Base-by-base conservation (phyloP, 2,329 filamentous ascomycete species). In the Penicillium sp. region DNA sequence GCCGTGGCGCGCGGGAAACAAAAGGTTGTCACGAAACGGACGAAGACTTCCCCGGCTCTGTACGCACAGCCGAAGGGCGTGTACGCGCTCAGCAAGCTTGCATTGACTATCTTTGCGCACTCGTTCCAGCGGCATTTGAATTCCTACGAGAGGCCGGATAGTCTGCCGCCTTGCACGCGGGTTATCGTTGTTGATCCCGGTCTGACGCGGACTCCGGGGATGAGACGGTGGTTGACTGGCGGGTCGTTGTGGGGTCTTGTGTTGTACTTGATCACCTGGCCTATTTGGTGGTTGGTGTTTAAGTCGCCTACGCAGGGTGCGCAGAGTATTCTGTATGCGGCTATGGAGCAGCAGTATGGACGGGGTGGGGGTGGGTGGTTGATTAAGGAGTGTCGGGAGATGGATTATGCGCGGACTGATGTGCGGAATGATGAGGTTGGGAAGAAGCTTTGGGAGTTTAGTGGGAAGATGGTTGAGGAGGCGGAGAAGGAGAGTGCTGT, bases 111-210 rank as follows among this genome's bases (percentile, higher is more conserved):
- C 17, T 97, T 99, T 71, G 93, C 90, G 0, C 84, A 89, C 49
- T 89, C 93, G 9, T 96, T 93, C 73, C 93, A 97, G 77, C 94
- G 96, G 73, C 93, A 97, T 72, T 81, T 99, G 47, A 87, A 92
- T 64, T 80, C 88, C 2, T 96, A 95, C 75, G 85, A 90, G 69
- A 84, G 94, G 25, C 91, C 93, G 0, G 94, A 99, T 72, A 84
- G 88, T 61, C 80, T 90, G 48, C 91, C 91, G 1, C 89, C 88
- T 79, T 96, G 91, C 65, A 84, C 92, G 4, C 86, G 90, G 35
- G 91, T 97, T 46, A 81, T 96, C 50, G 84, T 96, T 58, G 90
- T 93, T 2, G 93, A 99, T 68, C 94, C 94, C 0, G 93, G 94
- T 21, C 85, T 88, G 63, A 84, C 87, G 25, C 86, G 94, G 52